A percentile compares a stretch with the other conserved stretches of the same genome.
Evolutionary conservation across 352 stramenopile species (phyloP).

Genomic region (Blastocystis sp.): DNA sequence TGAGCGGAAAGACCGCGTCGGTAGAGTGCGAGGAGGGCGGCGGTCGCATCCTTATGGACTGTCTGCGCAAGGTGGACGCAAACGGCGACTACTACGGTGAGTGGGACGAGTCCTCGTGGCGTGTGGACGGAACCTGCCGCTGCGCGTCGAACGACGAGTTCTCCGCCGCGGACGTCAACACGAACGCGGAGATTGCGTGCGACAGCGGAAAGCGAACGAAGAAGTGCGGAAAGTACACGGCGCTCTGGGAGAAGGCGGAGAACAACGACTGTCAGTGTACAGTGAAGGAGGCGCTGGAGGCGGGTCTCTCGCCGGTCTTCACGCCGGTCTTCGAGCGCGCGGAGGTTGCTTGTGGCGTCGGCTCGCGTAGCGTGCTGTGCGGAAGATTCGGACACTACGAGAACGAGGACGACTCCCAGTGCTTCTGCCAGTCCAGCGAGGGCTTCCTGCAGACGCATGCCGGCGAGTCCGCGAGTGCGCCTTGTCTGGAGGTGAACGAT

Average conservation of each 20-base stretch:
- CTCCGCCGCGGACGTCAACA: background rate
- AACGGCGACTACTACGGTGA: slow-evolving; percentile 31
- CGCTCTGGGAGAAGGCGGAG: background rate
- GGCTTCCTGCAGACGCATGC: background rate
- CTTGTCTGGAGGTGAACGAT: background rate
- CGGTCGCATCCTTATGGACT: background rate
- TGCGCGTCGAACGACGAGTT: background rate
- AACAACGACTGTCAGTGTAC: background rate
- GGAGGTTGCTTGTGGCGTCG: background rate
- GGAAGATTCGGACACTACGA: background rate
- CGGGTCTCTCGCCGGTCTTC: background rate
- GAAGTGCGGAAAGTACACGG: background rate
- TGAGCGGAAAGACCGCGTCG: background rate
- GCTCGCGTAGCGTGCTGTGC: background rate
- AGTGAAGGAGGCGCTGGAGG: background rate
- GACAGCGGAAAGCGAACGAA: background rate
- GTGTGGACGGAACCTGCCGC: background rate
- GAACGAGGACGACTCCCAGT: background rate
- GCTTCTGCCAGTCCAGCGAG: background rate
- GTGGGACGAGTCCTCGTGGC: slow-evolving; percentile 2
- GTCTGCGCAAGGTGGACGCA: slow-evolving; percentile 10
- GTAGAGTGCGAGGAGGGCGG: background rate
- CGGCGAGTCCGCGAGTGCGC: background rate
- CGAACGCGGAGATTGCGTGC: background rate
- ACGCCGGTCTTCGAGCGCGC: background rate